phyloP scores from a whole-genome alignment of 73 alveolate species.

The Blepharisma stoltei region DNA sequence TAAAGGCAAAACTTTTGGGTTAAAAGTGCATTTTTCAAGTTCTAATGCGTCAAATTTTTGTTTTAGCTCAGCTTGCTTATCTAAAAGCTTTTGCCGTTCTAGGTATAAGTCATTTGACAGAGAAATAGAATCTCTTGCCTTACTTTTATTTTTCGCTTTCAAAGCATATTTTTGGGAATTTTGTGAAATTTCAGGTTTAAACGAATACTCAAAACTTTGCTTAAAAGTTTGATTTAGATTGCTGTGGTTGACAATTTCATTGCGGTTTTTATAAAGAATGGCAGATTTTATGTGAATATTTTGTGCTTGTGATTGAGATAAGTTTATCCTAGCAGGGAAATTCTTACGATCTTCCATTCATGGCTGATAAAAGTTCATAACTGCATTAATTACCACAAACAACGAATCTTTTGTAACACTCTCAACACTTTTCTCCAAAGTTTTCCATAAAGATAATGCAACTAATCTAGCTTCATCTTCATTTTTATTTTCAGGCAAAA shows the following conservation, averaged over 20 bases:
- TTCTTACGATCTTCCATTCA: too few species aligned
- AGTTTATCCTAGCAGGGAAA: too few species aligned
- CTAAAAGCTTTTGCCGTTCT: background rate
- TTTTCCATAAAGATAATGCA: too few species aligned
- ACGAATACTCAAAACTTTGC: background rate
- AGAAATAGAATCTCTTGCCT: background rate
- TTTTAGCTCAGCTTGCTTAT: background rate
- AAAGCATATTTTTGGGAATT: background rate
- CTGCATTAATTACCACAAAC: too few species aligned
- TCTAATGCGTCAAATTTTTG: background rate
- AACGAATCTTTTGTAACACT: too few species aligned
- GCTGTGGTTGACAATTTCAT: background rate
- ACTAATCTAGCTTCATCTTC: too few species aligned
- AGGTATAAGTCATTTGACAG: background rate
- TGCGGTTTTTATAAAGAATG: background rate
- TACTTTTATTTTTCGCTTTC: background rate
- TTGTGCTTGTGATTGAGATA: too few species aligned
- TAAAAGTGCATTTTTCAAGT: background rate
- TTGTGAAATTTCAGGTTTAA: constrained; percentile 9
- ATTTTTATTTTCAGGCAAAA: too few species aligned
- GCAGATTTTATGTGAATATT: background rate
- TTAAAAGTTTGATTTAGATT: background rate
- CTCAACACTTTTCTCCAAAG: too few species aligned
- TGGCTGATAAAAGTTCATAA: too few species aligned
- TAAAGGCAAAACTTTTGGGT: background rate